Conservation (phyloP, 768 basidiomycete species). For the Pulveroboletus sp. region DNA sequence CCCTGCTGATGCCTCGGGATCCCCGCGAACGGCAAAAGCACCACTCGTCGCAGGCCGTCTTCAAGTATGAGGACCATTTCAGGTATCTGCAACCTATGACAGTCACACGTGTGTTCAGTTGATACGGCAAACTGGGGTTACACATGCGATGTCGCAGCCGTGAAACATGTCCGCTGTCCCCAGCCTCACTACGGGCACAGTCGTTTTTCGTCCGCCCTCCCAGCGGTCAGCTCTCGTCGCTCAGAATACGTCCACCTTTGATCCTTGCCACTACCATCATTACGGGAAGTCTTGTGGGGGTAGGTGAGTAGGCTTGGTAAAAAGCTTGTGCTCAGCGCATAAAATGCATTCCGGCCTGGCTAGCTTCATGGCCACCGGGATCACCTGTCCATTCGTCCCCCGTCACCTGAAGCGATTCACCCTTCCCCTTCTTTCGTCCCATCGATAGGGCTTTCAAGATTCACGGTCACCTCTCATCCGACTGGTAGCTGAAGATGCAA, state of each 20-base stretch:
- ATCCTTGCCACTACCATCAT: too few relatives aligned
- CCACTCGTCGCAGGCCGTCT: background rate
- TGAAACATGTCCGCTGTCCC: too few relatives aligned
- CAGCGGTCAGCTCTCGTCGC: too few relatives aligned
- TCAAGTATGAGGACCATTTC: background rate
- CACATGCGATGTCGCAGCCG: background rate
- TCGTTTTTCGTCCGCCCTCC: too few relatives aligned
- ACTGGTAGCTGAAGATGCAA: slow-evolving; percentile 36
- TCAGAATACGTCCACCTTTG: too few relatives aligned
- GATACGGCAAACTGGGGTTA: background rate
- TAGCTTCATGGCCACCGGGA: too few relatives aligned
- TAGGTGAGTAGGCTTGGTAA: too few relatives aligned
- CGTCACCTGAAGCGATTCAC: background rate
- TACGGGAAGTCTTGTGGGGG: too few relatives aligned
- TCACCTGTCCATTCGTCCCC: background rate
- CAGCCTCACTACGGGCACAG: too few relatives aligned
- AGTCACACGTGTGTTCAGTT: background rate
- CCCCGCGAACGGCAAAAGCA: background rate
- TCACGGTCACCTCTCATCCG: slow-evolving; percentile 38
- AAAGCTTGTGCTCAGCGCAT: too few relatives aligned
- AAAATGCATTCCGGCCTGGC: background rate
- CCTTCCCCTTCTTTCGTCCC: background rate
- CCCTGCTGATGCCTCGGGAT: too few relatives aligned
- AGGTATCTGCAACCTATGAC: background rate
- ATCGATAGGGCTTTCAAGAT: slow-evolving; percentile 43